Conservation (phyloP, 495 filamentous ascomycete species). For the Tuber brumale region DNA sequence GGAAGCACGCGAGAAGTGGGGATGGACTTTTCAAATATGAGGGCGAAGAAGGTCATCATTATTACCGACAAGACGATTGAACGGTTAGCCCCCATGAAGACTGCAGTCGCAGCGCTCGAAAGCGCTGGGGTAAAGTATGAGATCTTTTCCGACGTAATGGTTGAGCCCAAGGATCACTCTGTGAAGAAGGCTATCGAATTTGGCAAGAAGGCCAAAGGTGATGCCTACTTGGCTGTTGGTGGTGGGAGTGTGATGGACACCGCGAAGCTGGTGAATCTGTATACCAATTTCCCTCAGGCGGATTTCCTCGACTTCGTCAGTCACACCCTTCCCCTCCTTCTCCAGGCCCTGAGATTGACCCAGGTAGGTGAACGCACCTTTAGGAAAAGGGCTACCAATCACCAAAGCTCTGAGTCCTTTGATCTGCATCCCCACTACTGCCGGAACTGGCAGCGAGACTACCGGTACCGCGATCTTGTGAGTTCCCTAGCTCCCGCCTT, state of each 20-base stretch:
- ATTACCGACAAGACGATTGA: conserved; percentile 79
- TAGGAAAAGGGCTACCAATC: conserved; percentile 82
- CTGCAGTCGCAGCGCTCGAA: conserved; percentile 68
- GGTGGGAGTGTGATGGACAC: conserved; percentile 90
- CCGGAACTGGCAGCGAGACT: conserved; percentile 90
- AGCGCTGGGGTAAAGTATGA: conserved; percentile 70
- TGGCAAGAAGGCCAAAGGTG: conserved; percentile 54
- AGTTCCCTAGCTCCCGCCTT: background rate
- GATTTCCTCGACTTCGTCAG: conserved; percentile 83
- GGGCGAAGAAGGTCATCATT: conserved; percentile 74
- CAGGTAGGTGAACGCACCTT: conserved; percentile 66
- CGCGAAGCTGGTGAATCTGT: conserved; percentile 96
- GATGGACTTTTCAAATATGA: conserved; percentile 94
- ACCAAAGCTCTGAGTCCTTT: conserved; percentile 71
- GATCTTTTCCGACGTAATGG: conserved; percentile 66
- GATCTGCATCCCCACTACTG: conserved; percentile 89
- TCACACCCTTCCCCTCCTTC: background rate
- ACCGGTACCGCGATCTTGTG: conserved; percentile 92
- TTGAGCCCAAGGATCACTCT: conserved; percentile 86
- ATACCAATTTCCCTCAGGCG: conserved; percentile 76
- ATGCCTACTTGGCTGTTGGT: conserved; percentile 89
- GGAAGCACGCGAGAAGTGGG: conserved; percentile 96
- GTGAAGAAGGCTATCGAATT: conserved; percentile 83
- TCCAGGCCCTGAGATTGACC: conserved; percentile 1
- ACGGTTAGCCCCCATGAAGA: conserved; percentile 75